A percentile compares a stretch with the other conserved stretches of the same genome.
Conservation (phyloP, 2,329 filamentous ascomycete genomes). For the Chrysosporium queenslandicum region DNA sequence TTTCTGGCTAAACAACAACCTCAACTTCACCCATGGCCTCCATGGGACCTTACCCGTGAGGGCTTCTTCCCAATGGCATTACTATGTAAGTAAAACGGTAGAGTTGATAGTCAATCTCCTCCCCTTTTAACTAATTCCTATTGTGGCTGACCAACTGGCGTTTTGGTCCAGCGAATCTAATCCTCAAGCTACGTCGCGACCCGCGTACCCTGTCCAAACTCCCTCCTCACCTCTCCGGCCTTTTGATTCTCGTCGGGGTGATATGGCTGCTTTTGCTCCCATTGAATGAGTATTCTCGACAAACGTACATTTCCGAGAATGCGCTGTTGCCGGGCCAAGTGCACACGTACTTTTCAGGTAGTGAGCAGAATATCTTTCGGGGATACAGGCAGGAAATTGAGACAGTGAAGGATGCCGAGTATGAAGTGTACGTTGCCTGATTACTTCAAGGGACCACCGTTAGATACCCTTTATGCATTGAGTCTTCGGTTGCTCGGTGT, state of each 20-base stretch:
- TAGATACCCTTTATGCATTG: neutral
- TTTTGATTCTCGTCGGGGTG: slow-evolving; percentile 76
- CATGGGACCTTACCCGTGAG: slow-evolving; percentile 23
- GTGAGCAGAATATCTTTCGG: slow-evolving; percentile 87
- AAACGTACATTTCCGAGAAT: slow-evolving; percentile 96
- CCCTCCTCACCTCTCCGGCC: slow-evolving; percentile 74
- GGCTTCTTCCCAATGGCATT: slow-evolving; percentile 30
- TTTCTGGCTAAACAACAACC: neutral
- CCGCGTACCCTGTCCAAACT: slow-evolving; percentile 61
- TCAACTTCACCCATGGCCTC: slow-evolving; percentile 11
- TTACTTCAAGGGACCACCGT: neutral
- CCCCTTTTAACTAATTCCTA: neutral
- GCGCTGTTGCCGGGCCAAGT: slow-evolving; percentile 91
- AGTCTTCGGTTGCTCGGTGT: neutral
- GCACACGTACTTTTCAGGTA: slow-evolving; percentile 93
- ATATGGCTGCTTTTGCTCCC: slow-evolving; percentile 85
- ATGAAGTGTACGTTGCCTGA: slow-evolving; percentile 27
- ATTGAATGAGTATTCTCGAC: slow-evolving; percentile 78
- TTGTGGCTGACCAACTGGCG: neutral
- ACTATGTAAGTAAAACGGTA: slow-evolving; percentile 30
- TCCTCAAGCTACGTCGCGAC: slow-evolving; percentile 58
- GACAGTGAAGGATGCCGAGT: slow-evolving; percentile 31
- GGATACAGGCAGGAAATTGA: slow-evolving; percentile 81
- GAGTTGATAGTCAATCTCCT: neutral
- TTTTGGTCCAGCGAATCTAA: slow-evolving; percentile 24